Evolutionary conservation across 169 alveolate species (phyloP).

Genomic region (Plasmodium ovale): DNA sequence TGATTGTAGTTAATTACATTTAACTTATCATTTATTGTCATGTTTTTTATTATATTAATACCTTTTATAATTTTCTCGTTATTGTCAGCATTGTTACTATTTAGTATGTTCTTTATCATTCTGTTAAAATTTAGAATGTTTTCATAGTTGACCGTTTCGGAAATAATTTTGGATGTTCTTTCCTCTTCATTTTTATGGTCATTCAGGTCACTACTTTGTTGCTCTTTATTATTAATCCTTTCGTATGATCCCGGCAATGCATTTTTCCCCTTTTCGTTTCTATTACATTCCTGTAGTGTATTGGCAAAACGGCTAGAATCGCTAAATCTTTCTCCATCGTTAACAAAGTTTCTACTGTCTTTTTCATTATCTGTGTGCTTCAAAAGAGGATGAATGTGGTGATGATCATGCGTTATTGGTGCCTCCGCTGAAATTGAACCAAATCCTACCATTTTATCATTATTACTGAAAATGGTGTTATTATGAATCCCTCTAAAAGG

Average conservation of each 20-base stretch:
- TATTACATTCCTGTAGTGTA: neutral
- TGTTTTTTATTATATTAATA: conserved; percentile 31
- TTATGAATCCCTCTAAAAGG: neutral
- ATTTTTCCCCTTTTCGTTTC: neutral
- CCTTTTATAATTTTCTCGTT: conserved; percentile 66
- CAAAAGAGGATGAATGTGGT: too few relatives aligned
- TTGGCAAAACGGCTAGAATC: neutral
- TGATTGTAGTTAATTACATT: neutral
- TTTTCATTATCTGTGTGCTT: too few relatives aligned
- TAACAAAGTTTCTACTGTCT: neutral
- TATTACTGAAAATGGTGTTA: neutral
- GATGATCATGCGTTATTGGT: too few relatives aligned
- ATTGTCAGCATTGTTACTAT: conserved; percentile 20
- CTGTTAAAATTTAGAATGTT: conserved; percentile 15
- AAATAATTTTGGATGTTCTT: conserved; percentile 13
- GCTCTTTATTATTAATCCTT: neutral
- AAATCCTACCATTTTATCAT: too few relatives aligned
- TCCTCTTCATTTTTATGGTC: conserved; percentile 26
- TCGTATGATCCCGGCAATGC: neutral
- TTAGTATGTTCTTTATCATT: conserved; percentile 62
- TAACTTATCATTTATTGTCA: conserved; percentile 36
- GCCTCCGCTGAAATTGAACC: too few relatives aligned
- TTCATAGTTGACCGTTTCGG: conserved; percentile 10
- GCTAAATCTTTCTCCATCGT: neutral
- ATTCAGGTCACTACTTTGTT: neutral